Base-by-base conservation (phyloP, 345 rosid species). In the Syzygium oleosum region DNA sequence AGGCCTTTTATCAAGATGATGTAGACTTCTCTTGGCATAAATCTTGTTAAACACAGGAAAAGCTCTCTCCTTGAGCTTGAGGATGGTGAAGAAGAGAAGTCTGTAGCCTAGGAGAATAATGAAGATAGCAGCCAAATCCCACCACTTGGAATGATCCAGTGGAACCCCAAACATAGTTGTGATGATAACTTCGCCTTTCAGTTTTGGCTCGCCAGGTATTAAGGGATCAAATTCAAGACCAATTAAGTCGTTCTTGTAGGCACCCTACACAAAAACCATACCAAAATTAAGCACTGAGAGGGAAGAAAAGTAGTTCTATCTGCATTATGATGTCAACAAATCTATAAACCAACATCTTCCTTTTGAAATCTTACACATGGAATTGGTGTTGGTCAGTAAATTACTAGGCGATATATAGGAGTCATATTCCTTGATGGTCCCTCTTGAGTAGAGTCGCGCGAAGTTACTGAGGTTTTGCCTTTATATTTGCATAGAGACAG, bases 1-100 rank as follows among this genome's bases (percentile, higher is more conserved):
- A 79, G 96, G 94, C 87, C 98, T 88, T 88, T 93, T 94, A 31
- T 93, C 91, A 53, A 95, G 93, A 68, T 73, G 92, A 2, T 92
- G 93, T 54, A 95, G 73, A 15, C 94, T 93, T 88, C 96, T 91
- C 87, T 92, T 92, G 12, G 94, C 90, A 54, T 93, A 92, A 46
- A 94, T 84, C 34, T 88, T 84, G 77, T 87, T 91, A 25, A 95
- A 90, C 27, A 93, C 73, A 12, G 98, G 98, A 34, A 89, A 80
- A 17, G 84, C 61, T 68, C 87, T 65, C 87, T 55, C 89, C 86
- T 88, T 91, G 56, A 89, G 89, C 87, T 89, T 88, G 55, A 93
- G 89, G 83, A 85, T 52, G 11, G 88, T 25, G 86, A 68, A 88
- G 43, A 92, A 89, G 87, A 90, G 29, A 16, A 90, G 7, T 65